Conservation (phyloP, 495 filamentous ascomycete species). For the Beverwykella pulmonaria region DNA sequence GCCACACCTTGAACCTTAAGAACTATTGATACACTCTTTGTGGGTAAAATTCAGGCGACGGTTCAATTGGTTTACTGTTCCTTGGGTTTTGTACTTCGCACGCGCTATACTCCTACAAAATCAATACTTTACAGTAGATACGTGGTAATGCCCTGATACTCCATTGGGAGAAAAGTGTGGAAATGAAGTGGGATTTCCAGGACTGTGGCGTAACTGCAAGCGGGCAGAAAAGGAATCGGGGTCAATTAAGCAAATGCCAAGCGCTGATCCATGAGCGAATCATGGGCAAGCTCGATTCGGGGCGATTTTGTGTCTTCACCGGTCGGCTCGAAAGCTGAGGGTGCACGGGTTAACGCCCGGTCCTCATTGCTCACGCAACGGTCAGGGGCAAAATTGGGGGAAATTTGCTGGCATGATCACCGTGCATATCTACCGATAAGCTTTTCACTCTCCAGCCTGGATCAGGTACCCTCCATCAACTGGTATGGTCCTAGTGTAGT, state of each 20-base stretch:
- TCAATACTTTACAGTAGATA: too few species aligned
- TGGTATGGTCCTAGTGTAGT: slow-evolving; percentile 7
- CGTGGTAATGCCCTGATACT: neutral
- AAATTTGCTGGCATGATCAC: neutral
- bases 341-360: neutral
- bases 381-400: neutral
- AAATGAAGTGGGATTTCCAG: neutral
- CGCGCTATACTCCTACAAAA: too few species aligned
- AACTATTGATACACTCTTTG: too few species aligned
- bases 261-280: slow-evolving; percentile 10
- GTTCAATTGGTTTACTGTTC: too few species aligned
- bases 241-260: slow-evolving; percentile 17
- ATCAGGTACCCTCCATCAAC: slow-evolving; percentile 40
- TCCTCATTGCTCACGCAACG: neutral
- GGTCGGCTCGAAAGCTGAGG: neutral
- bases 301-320: neutral
- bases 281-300: neutral
- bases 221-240: neutral
- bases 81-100: too few species aligned
- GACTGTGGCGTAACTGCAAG: neutral
- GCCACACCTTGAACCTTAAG: neutral
- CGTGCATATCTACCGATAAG: neutral
- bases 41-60: too few species aligned
- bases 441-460: slow-evolving; percentile 23
- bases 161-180: neutral